Evolutionary conservation across 2,329 filamentous ascomycete genomes (phyloP).

Genomic region (Hawksworthiomyces lignivorus): DNA sequence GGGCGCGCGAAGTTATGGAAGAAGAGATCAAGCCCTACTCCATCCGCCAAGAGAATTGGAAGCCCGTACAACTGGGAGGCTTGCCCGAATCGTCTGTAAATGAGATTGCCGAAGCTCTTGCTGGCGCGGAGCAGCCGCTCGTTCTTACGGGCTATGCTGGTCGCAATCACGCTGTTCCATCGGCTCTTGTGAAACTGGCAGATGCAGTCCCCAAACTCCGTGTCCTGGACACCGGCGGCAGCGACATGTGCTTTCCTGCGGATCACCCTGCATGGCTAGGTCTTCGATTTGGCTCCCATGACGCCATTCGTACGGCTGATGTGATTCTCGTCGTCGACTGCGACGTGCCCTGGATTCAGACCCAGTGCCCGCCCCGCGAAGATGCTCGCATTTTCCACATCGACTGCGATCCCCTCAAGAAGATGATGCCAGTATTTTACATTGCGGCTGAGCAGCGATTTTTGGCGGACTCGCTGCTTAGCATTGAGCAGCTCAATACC

Average conservation of each 20-base stretch:
- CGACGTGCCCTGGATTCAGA: slow-evolving; percentile 91
- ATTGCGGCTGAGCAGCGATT: slow-evolving; percentile 58
- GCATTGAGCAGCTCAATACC: slow-evolving; percentile 62
- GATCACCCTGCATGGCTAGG: slow-evolving; percentile 63
- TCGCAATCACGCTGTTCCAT: slow-evolving; percentile 56
- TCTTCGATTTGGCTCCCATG: slow-evolving; percentile 65
- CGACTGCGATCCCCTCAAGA: slow-evolving; percentile 59
- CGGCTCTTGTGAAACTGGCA: slow-evolving; percentile 58
- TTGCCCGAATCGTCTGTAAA: slow-evolving; percentile 44
- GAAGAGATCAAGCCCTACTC: slow-evolving; percentile 69
- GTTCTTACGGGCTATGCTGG: slow-evolving; percentile 65
- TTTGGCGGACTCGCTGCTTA: slow-evolving; percentile 54
- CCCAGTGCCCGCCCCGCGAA: slow-evolving; percentile 50
- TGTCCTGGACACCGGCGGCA: slow-evolving; percentile 69
- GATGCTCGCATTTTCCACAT: slow-evolving; percentile 54
- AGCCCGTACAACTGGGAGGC: slow-evolving; percentile 58
- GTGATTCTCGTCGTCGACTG: slow-evolving; percentile 81
- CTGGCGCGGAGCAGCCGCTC: slow-evolving; percentile 57
- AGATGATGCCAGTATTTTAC: slow-evolving; percentile 68
- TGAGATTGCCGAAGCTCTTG: slow-evolving; percentile 55
- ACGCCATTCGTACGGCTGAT: slow-evolving; percentile 68
- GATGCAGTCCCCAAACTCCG: slow-evolving; percentile 59
- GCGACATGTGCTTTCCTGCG: slow-evolving; percentile 74
- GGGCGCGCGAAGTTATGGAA: slow-evolving; percentile 76
- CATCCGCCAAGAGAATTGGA: slow-evolving; percentile 63